Percentiles rank a stretch among this genome's conserved stretches.
phyloP scores from a whole-genome alignment of 495 filamentous ascomycete species.

The Sabuloglossum arenarium region DNA sequence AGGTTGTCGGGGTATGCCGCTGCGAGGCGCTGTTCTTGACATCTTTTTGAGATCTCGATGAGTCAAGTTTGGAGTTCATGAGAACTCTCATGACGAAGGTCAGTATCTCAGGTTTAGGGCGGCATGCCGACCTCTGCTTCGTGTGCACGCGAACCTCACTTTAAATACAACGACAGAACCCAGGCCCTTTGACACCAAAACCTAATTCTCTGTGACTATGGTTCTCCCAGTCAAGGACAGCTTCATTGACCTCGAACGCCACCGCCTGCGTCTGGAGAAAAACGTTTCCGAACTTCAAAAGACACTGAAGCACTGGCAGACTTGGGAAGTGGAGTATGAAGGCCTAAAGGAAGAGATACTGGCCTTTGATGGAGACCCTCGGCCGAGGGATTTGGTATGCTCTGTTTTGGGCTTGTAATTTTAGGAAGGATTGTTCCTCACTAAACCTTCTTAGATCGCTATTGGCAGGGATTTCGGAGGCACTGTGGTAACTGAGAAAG shows the following conservation, averaged over 20 bases:
- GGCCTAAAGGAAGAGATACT: conserved; percentile 60
- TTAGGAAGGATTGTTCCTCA: background rate
- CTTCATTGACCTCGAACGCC: conserved; percentile 37
- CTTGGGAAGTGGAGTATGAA: conserved; percentile 81
- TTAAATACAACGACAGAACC: too few species aligned
- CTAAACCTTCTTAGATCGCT: conserved; percentile 9
- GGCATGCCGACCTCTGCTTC: background rate
- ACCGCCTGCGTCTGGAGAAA: conserved; percentile 50
- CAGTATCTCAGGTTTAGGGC: background rate
- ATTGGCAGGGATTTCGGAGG: conserved; percentile 29
- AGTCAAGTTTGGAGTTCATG: background rate
- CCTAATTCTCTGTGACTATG: background rate
- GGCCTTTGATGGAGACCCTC: conserved; percentile 27
- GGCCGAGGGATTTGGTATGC: conserved; percentile 28
- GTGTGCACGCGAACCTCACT: background rate
- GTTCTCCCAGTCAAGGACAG: background rate
- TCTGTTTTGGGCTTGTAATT: background rate
- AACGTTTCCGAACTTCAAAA: conserved; percentile 53
- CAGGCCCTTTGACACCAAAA: too few species aligned
- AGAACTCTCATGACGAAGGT: background rate
- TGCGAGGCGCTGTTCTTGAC: conserved; percentile 6
- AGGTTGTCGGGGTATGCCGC: conserved; percentile 7
- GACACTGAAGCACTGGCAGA: conserved; percentile 70
- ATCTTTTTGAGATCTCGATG: background rate
- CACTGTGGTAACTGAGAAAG: conserved; percentile 33